Evolutionary conservation across 2,329 filamentous ascomycete genomes (phyloP).

Genomic region (Colletotrichum trifolii): DNA sequence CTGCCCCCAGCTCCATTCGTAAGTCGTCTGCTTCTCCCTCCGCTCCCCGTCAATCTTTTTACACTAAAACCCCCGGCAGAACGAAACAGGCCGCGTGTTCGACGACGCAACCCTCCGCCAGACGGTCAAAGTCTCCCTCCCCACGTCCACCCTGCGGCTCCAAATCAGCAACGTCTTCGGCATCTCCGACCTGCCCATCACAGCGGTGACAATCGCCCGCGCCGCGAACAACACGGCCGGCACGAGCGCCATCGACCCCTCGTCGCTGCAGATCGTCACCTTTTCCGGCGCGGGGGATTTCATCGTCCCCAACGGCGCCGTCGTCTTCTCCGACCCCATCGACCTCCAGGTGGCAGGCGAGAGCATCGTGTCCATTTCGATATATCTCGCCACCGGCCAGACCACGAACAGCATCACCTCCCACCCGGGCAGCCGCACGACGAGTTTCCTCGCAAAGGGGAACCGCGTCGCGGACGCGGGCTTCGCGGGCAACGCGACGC

Average conservation of each 20-base stretch:
- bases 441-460: slow-evolving; percentile 64
- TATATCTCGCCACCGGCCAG: slow-evolving; percentile 70
- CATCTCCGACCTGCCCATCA: slow-evolving; percentile 65
- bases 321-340: slow-evolving; percentile 69
- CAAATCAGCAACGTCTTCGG: slow-evolving; percentile 73
- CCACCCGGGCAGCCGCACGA: slow-evolving; percentile 71
- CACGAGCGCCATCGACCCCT: slow-evolving; percentile 57
- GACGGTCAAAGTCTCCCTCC: slow-evolving; percentile 67
- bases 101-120: slow-evolving; percentile 70
- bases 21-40: slow-evolving; percentile 40
- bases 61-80: slow-evolving; percentile 50
- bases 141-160: slow-evolving; percentile 64
- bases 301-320: slow-evolving; percentile 63
- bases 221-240: slow-evolving; percentile 63
- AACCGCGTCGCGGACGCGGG: slow-evolving; percentile 58
- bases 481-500: slow-evolving; percentile 43
- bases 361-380: slow-evolving; percentile 62
- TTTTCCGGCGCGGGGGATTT: slow-evolving; percentile 64
- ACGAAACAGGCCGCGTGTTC: slow-evolving; percentile 63
- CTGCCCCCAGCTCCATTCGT: slow-evolving; percentile 68
- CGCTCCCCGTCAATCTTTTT: not conserved
- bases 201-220: slow-evolving; percentile 65
- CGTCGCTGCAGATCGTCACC: slow-evolving; percentile 61
- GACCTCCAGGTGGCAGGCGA: slow-evolving; percentile 59
- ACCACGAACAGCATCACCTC: slow-evolving; percentile 64